Evolutionary conservation across 176 grass and related monocot genomes (phyloP).

Genomic region (Alopecurus myosuroides): DNA sequence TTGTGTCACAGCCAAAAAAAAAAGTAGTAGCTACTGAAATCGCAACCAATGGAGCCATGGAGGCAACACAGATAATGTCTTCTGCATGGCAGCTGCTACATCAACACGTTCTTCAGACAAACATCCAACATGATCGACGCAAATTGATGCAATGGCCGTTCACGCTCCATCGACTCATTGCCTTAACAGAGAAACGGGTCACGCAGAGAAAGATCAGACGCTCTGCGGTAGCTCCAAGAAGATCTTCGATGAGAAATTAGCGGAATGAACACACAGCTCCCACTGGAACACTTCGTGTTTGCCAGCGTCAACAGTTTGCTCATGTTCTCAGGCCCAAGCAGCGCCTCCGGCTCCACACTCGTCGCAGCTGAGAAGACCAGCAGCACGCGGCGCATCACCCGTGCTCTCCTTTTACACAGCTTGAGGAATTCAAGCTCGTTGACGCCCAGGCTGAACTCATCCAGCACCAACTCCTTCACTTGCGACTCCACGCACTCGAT

Average conservation of each 20-base stretch:
- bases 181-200: constrained; percentile 11
- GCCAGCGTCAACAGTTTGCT: not conserved
- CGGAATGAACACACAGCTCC: not conserved
- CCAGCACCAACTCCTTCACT: constrained; percentile 20
- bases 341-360: no score
- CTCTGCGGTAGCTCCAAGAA: constrained; percentile 4
- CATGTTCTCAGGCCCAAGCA: not conserved
- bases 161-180: not conserved
- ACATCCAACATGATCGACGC: not conserved
- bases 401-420: not conserved
- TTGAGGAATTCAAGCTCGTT: constrained; percentile 23
- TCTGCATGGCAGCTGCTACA: not conserved
- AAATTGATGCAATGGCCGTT: not conserved
- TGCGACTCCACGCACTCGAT: constrained; percentile 6
- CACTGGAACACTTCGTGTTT: not conserved
- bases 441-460: not conserved
- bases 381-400: constrained; percentile 6
- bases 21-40: not conserved
- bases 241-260: not conserved
- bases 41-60: not conserved
- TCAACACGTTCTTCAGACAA: not conserved
- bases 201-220: constrained; percentile 30
- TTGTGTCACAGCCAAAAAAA: not conserved
- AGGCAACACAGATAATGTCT: not conserved
- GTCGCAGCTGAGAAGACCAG: not conserved